Percentiles rank a stretch among this genome's conserved stretches.
These are phyloP conservation scores for Dictyostelium capitatum DNA, from an alignment of 78 protist species.

Conservation along the genomic window DNA sequence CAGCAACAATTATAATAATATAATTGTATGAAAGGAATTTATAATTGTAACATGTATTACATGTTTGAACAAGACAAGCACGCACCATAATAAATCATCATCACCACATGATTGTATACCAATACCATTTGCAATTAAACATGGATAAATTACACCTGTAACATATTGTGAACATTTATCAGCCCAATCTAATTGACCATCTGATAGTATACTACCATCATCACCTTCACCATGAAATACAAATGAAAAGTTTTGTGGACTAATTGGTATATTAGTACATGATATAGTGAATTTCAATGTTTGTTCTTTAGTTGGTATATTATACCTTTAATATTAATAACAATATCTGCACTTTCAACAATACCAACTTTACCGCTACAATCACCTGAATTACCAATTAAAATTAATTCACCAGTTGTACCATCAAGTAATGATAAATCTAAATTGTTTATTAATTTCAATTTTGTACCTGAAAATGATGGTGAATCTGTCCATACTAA, in stretches of 20 bases:
- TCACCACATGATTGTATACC: slow-evolving; percentile 12
- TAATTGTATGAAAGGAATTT: slow-evolving; percentile 54
- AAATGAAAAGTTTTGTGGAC: slow-evolving; percentile 54
- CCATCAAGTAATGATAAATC: slow-evolving; percentile 37
- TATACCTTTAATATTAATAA: slow-evolving; percentile 86
- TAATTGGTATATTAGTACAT: slow-evolving; percentile 24
- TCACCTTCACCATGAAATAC: slow-evolving; percentile 54
- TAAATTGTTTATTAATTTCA: slow-evolving; percentile 86
- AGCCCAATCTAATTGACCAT: slow-evolving; percentile 32
- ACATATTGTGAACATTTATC: slow-evolving; percentile 50
- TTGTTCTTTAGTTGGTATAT: neutral
- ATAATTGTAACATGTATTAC: slow-evolving; percentile 41
- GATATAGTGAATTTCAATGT: slow-evolving; percentile 19
- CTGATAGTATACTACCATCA: too few relatives aligned
- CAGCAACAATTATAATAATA: slow-evolving; percentile 76
- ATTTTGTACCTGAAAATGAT: slow-evolving; percentile 30
- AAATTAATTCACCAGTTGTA: neutral
- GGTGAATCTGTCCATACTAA: slow-evolving; percentile 92
- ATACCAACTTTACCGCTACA: neutral
- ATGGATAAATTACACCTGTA: slow-evolving; percentile 22
- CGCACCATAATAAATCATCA: slow-evolving; percentile 12
- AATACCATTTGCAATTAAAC: slow-evolving; percentile 52
- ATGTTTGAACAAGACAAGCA: slow-evolving; percentile 6
- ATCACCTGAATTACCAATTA: neutral
- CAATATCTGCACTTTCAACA: neutral